Conservation (phyloP, 2,329 filamentous ascomycete genomes). For the Colletotrichum costaricense region DNA sequence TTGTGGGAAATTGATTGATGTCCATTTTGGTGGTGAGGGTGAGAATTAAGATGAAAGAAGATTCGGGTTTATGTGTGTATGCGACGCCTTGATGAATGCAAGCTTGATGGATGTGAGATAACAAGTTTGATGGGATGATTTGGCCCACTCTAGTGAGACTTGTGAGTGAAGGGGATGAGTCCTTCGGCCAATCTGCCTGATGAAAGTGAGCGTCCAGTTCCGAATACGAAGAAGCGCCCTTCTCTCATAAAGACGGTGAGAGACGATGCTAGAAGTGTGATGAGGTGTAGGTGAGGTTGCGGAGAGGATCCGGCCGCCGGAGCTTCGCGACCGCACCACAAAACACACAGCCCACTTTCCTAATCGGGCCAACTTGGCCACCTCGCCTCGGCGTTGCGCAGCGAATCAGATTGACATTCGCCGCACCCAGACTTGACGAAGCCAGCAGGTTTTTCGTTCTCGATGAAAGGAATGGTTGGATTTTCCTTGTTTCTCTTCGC, state of each 20-base stretch:
- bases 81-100: not conserved
- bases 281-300: slow-evolving; percentile 27
- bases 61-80: not conserved
- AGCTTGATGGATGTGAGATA: not conserved
- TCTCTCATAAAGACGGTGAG: not conserved
- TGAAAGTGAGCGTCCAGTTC: not conserved
- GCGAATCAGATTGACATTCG: slow-evolving; percentile 2
- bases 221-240: not conserved
- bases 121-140: not conserved
- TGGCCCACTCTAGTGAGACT: not conserved
- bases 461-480: too few species aligned
- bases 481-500: not conserved
- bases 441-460: not conserved
- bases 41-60: not conserved
- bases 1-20: not conserved
- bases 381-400: slow-evolving; percentile 8
- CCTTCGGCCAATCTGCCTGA: not conserved
- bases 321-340: not conserved
- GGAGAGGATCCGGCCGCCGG: slow-evolving; percentile 10
- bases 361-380: slow-evolving; percentile 24
- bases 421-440: not conserved
- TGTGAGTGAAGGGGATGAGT: not conserved
- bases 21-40: not conserved
- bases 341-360: slow-evolving; percentile 28
- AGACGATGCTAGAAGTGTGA: not conserved